Percentiles rank a stretch among this genome's conserved stretches.
Conservation (phyloP, 108 stramenopile genomes). For the Cyclotella choctawhatcheeana region DNA sequence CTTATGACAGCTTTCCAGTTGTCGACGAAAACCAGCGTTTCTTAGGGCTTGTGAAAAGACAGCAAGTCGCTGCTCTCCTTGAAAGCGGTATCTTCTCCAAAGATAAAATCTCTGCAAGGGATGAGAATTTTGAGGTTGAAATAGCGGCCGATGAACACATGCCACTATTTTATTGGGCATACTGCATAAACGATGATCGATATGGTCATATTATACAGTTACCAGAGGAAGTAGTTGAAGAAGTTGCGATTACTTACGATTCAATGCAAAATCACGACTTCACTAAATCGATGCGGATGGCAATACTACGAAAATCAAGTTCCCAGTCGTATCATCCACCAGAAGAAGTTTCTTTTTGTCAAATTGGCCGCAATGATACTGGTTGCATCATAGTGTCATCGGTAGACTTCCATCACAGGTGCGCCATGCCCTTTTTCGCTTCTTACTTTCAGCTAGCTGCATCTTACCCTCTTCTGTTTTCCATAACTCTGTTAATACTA, state of each 20-base stretch:
- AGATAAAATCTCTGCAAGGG: background rate
- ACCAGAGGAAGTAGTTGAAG: background rate
- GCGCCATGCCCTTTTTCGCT: no score
- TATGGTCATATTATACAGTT: background rate
- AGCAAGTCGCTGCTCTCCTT: background rate
- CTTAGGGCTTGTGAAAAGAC: background rate
- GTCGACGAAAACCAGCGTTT: background rate
- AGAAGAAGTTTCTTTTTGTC: background rate
- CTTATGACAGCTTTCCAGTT: background rate
- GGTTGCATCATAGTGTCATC: background rate
- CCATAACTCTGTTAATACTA: no score
- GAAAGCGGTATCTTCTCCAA: background rate
- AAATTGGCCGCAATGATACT: background rate
- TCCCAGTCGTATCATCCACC: background rate
- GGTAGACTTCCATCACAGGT: background rate
- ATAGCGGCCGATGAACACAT: background rate
- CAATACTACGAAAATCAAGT: background rate
- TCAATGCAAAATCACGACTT: background rate
- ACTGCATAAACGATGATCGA: background rate
- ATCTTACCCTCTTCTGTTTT: no score
- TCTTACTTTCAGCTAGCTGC: no score
- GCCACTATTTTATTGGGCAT: background rate
- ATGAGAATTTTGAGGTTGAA: background rate
- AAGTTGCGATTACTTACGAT: background rate
- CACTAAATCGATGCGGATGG: background rate